Conservation (phyloP, 2,329 filamentous ascomycete species). For the Incumbomyces lentus region DNA sequence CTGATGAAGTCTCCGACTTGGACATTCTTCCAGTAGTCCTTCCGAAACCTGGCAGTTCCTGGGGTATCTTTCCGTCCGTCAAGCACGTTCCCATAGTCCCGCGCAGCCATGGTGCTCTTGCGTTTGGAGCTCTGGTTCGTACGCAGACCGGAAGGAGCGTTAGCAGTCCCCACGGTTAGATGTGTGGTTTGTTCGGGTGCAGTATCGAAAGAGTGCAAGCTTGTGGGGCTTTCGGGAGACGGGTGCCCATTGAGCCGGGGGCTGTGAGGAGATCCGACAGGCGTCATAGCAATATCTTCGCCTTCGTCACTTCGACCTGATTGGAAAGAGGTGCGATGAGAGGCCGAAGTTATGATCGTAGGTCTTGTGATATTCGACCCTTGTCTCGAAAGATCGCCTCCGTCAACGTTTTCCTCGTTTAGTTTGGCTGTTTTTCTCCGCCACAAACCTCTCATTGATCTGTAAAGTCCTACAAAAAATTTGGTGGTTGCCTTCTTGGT, state of each 20-base stretch:
- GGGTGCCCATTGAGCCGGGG: conserved; percentile 9
- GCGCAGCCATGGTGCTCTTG: conserved; percentile 28
- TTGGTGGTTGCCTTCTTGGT: conserved; percentile 80
- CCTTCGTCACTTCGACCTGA: conserved; percentile 38
- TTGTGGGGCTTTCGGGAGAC: conserved; percentile 19
- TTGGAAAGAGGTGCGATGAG: conserved; percentile 42
- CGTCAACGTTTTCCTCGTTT: conserved; percentile 42
- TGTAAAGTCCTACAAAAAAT: conserved; percentile 47
- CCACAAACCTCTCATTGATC: conserved; percentile 29
- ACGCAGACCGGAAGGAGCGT: conserved; percentile 12
- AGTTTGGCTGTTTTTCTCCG: conserved; percentile 39
- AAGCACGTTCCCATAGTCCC: conserved; percentile 58
- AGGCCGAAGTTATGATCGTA: conserved; percentile 46
- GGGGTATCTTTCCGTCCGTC: conserved; percentile 56
- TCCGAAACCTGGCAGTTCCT: conserved; percentile 76
- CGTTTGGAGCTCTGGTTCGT: conserved; percentile 13
- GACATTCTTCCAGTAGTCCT: conserved; percentile 88
- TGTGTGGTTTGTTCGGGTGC: conserved; percentile 12
- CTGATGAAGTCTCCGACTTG: conserved; percentile 94
- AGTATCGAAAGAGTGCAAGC: conserved; percentile 21
- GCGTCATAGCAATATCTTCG: conserved; percentile 88
- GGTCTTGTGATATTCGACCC: conserved; percentile 56
- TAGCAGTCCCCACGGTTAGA: conserved; percentile 7
- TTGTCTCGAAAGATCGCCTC: conserved; percentile 39
- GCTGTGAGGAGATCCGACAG: conserved; percentile 57